A percentile compares a stretch with the other conserved stretches of the same genome.
Evolutionary conservation across 2,329 filamentous ascomycete genomes (phyloP).

Genomic region (Clonostachys chloroleuca): DNA sequence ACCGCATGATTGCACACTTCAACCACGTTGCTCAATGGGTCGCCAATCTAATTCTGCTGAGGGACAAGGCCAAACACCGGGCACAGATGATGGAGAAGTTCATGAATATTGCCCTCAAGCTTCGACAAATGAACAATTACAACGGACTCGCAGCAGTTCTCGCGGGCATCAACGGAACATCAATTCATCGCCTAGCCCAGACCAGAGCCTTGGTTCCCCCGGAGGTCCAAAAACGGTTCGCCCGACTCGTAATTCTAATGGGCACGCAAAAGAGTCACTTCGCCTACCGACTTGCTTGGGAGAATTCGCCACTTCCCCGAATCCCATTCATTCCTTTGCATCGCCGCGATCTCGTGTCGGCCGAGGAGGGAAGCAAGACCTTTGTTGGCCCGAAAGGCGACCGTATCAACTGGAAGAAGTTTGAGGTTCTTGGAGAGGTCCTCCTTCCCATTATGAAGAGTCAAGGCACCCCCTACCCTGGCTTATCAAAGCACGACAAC

Average conservation of each 20-base stretch:
- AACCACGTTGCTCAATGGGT: conserved; percentile 83
- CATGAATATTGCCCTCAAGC: conserved; percentile 81
- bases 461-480: conserved; percentile 78
- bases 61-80: conserved; percentile 94
- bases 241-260: conserved; percentile 88
- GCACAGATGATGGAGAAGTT: conserved; percentile 92
- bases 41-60: conserved; percentile 76
- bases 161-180: conserved; percentile 84
- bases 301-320: conserved; percentile 83
- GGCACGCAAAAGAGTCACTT: conserved; percentile 87
- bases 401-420: conserved; percentile 96
- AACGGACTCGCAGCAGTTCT: conserved; percentile 92
- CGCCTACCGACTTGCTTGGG: conserved; percentile 95
- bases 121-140: conserved; percentile 94
- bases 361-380: conserved; percentile 88
- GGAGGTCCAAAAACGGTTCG: conserved; percentile 76
- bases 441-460: conserved; percentile 88
- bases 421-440: conserved; percentile 91
- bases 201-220: conserved; percentile 73
- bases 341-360: conserved; percentile 82
- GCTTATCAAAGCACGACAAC: conserved; percentile 63
- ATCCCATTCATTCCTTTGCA: conserved; percentile 94
- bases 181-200: conserved; percentile 77
- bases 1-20: conserved; percentile 91
- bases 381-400: conserved; percentile 71